Evolutionary conservation across 306 rosid genomes (phyloP), one percentile per base, ranked within the genome.

Genomic region (Acacia acuminata): DNA sequence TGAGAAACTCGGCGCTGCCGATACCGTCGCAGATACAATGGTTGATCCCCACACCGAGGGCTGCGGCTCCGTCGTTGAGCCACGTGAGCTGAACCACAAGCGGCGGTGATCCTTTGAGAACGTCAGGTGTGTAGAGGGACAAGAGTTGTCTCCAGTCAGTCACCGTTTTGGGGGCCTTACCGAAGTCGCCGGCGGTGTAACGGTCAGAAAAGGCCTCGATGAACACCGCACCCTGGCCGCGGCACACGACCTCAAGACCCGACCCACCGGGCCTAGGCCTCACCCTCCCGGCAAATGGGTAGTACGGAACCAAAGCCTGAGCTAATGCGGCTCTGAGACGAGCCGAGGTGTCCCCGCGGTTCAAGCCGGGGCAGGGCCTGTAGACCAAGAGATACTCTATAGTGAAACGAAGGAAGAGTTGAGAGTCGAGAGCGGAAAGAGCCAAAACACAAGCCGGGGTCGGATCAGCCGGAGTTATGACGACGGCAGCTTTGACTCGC

Each of bases 381-480:
- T 89, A 95, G 14, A 93, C 34, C 0, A 93, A 20, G 69, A 95
- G 96, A 76, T 93, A 95, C 77, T 95, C 98, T 2, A 93, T 87
- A 8, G 93, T 90, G 89, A 95, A 95, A 32, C 98, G 98, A 32
- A 95, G 93, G 82, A 95, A 95, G 84, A 88, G 97, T 61, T 95
- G 98, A 2, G 98, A 95, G 58, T 95, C 98, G 5, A 95, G 34
- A 27, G 98, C 79, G 0, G 98, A 95, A 58, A 95, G 98, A 3
- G 81, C 2, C 36, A 95, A 91, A 8, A 88, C 80, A 58, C 81
- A 72, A n/a, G 56, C 5, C 6, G 98, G 97, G 50, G 93, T 90
- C 73, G 94, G 93, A 11, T 88, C 93, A 16, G 93, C 84, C 14
- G 98, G 98, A 1, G 86, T 80, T 20, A 95, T 74, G 13, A 93